Base-by-base conservation (phyloP, 306 rosid genomes). In the Abrus pulchellus region DNA sequence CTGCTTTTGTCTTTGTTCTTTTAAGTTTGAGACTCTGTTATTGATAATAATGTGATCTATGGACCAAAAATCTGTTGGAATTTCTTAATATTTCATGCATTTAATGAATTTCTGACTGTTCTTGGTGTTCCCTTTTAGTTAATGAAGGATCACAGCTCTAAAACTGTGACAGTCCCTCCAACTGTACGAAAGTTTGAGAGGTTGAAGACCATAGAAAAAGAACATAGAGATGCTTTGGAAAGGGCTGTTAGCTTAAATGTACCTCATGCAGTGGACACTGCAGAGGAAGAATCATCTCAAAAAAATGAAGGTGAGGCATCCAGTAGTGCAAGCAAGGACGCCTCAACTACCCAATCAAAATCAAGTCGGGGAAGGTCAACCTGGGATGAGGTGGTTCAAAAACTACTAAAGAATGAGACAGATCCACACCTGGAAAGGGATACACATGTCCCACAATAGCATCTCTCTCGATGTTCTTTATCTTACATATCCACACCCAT, bases 171-270 rank as follows among this genome's bases (percentile, higher is more conserved):
- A 3, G 86, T 81, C 67, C 79, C 97, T 30, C 97, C 96, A 27
- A 79, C 77, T 0, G 69, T 85, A 73, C 91, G 88, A 65, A 93
- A 69, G 79, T 52, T 93, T 0, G 87, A 91, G 83, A 88, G 97
- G 82, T 63, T 84, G 85, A 86, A 79, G 75, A 93, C 96, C 1
- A 69, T 91, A 69, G 92, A 93, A 69, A 83, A 86, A 77, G 97
- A 93, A 65, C 97, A 93, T 80, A 93, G 73, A 75, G 89, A 93
- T 82, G 97, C 97, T 5, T 79, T 91, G 67, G 96, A 93, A 83
- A 90, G 97, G 79, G 96, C 90, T 47, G 92, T 93, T 41, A 90
- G 92, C 83, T 85, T 93, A 77, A 90, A 93, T 68, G 85, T 93
- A 20, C 97, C 97, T 78, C 89, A 93, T 73, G 96, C 92, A 2